Conservation (phyloP, 129 eudicot species). For the Glebionis coronaria region DNA sequence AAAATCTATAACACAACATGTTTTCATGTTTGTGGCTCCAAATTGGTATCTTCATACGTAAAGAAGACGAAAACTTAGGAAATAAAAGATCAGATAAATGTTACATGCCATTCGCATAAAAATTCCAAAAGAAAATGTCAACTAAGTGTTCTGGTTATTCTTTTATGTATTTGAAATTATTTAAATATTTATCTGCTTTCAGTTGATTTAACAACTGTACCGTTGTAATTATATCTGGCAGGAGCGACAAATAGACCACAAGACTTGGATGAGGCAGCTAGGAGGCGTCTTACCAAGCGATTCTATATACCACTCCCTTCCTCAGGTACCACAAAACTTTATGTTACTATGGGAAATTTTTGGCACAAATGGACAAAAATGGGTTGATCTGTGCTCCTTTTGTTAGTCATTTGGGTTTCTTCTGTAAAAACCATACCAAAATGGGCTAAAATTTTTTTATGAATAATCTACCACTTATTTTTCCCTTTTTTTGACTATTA, state of each 20-base stretch:
- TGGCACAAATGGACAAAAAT: background rate
- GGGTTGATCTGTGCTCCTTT: background rate
- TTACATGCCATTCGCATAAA: background rate
- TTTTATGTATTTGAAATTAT: background rate
- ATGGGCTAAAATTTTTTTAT: background rate
- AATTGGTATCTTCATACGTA: too few relatives aligned
- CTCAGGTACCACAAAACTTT: conserved; percentile 16
- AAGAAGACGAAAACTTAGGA: background rate
- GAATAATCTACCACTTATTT: too few relatives aligned
- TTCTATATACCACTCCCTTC: conserved; percentile 93
- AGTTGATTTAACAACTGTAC: background rate
- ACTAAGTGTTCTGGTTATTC: background rate
- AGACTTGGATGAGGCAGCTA: conserved; percentile 90
- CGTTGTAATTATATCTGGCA: conserved; percentile 26
- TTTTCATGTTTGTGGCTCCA: too few relatives aligned
- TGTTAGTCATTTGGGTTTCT: too few relatives aligned
- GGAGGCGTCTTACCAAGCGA: conserved; percentile 78
- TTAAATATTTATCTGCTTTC: background rate
- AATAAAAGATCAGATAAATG: background rate
- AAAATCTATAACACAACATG: too few relatives aligned
- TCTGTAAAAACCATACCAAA: background rate
- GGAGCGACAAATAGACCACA: conserved; percentile 95
- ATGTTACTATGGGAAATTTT: too few relatives aligned
- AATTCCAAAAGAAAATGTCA: background rate
- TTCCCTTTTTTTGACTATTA: too few relatives aligned